These are phyloP conservation scores for Chlorella sp. DNA, from an alignment of 139 green algal species.

Conservation along the genomic window DNA sequence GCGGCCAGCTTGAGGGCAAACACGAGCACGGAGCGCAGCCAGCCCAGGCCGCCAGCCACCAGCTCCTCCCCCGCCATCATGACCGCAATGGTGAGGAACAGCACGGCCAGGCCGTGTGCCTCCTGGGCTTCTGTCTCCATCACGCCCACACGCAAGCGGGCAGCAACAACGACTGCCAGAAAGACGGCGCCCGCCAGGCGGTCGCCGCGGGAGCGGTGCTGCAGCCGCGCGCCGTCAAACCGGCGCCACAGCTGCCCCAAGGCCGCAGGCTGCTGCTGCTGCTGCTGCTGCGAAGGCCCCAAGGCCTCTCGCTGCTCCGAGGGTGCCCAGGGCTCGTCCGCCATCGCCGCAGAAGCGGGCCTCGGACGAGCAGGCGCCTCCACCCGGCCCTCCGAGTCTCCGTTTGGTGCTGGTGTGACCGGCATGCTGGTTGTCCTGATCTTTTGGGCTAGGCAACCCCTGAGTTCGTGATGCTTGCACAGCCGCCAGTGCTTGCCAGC, in stretches of 20 bases:
- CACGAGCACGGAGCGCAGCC: background rate
- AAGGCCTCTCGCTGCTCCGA: too few species aligned
- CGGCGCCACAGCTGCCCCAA: background rate
- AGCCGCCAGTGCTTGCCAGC: too few species aligned
- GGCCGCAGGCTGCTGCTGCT: background rate
- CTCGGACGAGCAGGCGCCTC: too few species aligned
- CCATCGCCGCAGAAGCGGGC: too few species aligned
- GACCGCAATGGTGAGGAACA: background rate
- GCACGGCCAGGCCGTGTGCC: background rate
- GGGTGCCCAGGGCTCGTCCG: too few species aligned
- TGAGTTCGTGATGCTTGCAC: too few species aligned
- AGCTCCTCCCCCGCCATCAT: background rate
- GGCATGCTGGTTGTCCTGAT: too few species aligned
- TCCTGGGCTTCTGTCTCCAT: background rate
- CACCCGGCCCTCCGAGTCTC: too few species aligned
- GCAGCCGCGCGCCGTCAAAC: background rate
- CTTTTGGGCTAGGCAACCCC: too few species aligned
- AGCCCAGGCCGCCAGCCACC: background rate
- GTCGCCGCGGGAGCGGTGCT: background rate
- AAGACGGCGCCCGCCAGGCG: background rate
- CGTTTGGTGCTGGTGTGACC: too few species aligned
- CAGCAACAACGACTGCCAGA: background rate
- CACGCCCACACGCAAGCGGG: background rate
- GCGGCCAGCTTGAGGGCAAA: background rate
- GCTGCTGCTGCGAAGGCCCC: too few species aligned